Base-by-base conservation (phyloP, 2,329 filamentous ascomycete species). In the Curvularia hawaiiensis region DNA sequence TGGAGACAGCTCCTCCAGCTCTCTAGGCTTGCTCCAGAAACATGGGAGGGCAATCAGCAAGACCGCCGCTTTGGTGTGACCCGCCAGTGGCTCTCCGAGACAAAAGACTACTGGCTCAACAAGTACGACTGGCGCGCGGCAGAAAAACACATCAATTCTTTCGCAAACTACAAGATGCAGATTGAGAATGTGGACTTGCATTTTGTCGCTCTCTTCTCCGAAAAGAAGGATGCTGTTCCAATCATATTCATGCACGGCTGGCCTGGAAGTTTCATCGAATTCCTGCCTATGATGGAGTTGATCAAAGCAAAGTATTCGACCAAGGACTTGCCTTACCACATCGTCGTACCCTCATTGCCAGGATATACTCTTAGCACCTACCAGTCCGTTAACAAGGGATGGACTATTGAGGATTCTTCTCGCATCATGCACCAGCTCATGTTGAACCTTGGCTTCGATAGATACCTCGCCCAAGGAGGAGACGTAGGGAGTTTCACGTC, bases 391-490 rank as follows among this genome's bases (percentile, higher is more conserved):
- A 78, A 82, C 44, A 75, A 73, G 20, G 71, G 85, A 54, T 84
- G 79, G 61, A 70, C 63, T 0, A 53, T 76, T 2, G 51, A 72
- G 1, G 78, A 81, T 46, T 75, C 71, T 28, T 77, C 81, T 0
- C 67, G 74, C 1, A 68, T 84, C n/a, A 73, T 86, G 50, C 75
- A 87, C 68, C 73, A 79, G 30, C 63, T 88, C 16, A 85, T 88
- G 83, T 55, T 79, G 3, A 77, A 78, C 0, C 77, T 88, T 0
- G 85, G 85, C 0, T 85, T 87, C 56, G 57, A 67, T 1, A 82
- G 81, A 2, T 88, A 87, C 58, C 68, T 86, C 12, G 78, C 78
- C 0, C 84, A 87, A 64, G 85, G 85, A 5, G 85, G 85, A 10
- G 85, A 88, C 64, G 71, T 88, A 1, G 83, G 84, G 0, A 79